These are phyloP conservation scores for Suhomyces atakaporum DNA, from an alignment of 1,139 yeast species.

Conservation along the genomic window DNA sequence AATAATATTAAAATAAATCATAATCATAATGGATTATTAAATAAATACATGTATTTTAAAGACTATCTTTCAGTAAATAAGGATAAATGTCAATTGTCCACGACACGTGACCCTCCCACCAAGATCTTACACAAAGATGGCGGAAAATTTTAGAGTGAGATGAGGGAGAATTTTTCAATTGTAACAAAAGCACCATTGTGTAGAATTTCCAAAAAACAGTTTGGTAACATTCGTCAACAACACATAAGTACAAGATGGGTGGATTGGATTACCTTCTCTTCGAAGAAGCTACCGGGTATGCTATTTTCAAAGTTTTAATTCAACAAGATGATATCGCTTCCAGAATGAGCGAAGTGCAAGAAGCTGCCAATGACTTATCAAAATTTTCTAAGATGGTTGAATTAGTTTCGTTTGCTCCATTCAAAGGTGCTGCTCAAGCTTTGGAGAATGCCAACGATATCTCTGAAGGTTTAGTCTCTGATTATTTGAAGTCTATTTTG, in stretches of 20 bases:
- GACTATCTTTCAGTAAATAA: too few relatives aligned
- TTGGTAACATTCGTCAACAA: constrained; percentile 9
- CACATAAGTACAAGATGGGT: constrained; percentile 38
- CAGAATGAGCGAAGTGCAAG: constrained; percentile 91
- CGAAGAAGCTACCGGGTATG: constrained; percentile 99
- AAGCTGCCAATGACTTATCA: constrained; percentile 82
- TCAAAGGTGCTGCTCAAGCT: constrained; percentile 99
- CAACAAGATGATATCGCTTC: constrained; percentile 96
- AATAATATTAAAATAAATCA: too few relatives aligned
- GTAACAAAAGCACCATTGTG: constrained; percentile 3
- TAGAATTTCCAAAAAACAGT: constrained; percentile 4
- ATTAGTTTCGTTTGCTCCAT: constrained; percentile 94
- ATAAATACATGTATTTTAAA: too few relatives aligned
- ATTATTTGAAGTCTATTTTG: constrained; percentile 82
- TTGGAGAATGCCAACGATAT: constrained; percentile 97
- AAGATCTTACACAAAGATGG: constrained; percentile 9
- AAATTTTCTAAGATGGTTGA: constrained; percentile 91
- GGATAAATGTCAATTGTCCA: too few relatives aligned
- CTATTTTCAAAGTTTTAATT: constrained; percentile 87
- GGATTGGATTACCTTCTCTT: constrained; percentile 89
- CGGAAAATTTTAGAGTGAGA: constrained; percentile 16
- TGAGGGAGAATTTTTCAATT: constrained; percentile 22
- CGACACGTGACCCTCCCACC: too few relatives aligned
- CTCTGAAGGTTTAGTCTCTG: constrained; percentile 95
- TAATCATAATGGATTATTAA: too few relatives aligned